Conservation (phyloP, 805 yeast species). For the Myxozyma neotropica region DNA sequence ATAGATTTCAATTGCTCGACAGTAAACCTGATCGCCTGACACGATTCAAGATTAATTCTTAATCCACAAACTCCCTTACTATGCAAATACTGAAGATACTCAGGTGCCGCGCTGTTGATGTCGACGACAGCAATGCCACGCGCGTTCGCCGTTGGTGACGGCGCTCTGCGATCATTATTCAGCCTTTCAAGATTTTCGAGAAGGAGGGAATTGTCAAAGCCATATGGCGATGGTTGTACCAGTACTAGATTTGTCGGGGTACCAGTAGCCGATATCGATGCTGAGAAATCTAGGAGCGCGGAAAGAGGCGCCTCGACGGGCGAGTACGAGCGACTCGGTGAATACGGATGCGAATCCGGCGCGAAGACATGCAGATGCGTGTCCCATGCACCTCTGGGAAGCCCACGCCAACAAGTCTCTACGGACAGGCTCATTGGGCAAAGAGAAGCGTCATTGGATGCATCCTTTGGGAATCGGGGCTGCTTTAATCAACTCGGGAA, state of each 20-base stretch:
- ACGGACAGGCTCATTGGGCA: too few species aligned
- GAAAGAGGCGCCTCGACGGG: constrained; percentile 3
- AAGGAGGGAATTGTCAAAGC: constrained; percentile 1
- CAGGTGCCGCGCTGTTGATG: not conserved
- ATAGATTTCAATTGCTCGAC: not conserved
- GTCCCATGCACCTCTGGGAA: constrained; percentile 8
- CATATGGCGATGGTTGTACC: constrained; percentile 16
- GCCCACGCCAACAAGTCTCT: not conserved
- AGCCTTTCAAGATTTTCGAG: not conserved
- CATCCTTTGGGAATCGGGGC: too few species aligned
- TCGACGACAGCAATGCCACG: constrained; percentile 12
- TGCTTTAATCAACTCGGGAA: not conserved
- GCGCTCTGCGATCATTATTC: not conserved
- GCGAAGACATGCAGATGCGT: constrained; percentile 11
- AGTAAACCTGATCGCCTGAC: not conserved
- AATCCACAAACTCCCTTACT: constrained; percentile 5
- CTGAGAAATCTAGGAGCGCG: constrained; percentile 1
- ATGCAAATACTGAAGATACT: not conserved
- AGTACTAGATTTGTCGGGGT: constrained; percentile 6
- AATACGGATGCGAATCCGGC: constrained; percentile 1
- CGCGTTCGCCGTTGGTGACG: not conserved
- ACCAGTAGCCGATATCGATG: not conserved
- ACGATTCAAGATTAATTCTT: constrained; percentile 6
- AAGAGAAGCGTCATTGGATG: too few species aligned
- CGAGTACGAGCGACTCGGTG: constrained; percentile 7